Percentiles rank a stretch among this genome's conserved stretches.
Evolutionary conservation across 176 grass and related monocot species (phyloP).

Genomic region (Pontederia crassipes): DNA sequence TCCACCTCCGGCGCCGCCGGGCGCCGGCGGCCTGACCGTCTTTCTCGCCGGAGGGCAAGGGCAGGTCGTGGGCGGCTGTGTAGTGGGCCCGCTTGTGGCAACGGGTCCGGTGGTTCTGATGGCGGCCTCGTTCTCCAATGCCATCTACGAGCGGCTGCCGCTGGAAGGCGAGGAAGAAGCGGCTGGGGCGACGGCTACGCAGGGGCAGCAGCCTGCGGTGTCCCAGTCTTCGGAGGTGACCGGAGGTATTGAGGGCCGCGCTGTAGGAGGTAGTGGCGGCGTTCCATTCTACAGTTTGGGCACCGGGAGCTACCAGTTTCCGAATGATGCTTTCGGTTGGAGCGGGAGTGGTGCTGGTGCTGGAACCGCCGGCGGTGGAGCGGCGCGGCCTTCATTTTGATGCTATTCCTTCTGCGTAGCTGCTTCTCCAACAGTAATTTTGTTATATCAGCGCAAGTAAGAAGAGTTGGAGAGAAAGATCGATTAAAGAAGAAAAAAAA

Average conservation of each 20-base stretch:
- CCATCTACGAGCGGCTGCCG: constrained; percentile 9
- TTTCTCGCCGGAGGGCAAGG: constrained; percentile 9
- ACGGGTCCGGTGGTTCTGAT: constrained; percentile 3
- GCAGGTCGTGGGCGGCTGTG: constrained; percentile 8
- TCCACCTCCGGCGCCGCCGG: neutral
- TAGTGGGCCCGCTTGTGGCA: constrained; percentile 3
- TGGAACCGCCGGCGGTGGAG: neutral
- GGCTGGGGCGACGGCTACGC: neutral
- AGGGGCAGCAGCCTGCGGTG: constrained; percentile 1
- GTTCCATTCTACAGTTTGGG: constrained; percentile 12
- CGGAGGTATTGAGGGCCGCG: neutral
- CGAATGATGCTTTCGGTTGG: constrained; percentile 15
- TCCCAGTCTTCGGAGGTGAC: constrained; percentile 6
- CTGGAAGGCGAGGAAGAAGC: constrained; percentile 6
- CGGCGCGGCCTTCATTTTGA: no score
- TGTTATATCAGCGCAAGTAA: no score
- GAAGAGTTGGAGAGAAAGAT: no score
- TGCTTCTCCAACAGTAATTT: no score
- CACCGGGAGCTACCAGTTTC: constrained; percentile 2
- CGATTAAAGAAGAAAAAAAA: no score
- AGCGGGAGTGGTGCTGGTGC: constrained; percentile 1
- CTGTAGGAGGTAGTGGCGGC: neutral
- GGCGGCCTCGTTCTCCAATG: constrained; percentile 8
- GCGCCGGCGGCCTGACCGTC: neutral
- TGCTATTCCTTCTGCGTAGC: no score